A percentile compares a stretch with the other conserved stretches of the same genome.
Conservation (phyloP, 2,329 filamentous ascomycete species). For the Diaporthe helianthi region DNA sequence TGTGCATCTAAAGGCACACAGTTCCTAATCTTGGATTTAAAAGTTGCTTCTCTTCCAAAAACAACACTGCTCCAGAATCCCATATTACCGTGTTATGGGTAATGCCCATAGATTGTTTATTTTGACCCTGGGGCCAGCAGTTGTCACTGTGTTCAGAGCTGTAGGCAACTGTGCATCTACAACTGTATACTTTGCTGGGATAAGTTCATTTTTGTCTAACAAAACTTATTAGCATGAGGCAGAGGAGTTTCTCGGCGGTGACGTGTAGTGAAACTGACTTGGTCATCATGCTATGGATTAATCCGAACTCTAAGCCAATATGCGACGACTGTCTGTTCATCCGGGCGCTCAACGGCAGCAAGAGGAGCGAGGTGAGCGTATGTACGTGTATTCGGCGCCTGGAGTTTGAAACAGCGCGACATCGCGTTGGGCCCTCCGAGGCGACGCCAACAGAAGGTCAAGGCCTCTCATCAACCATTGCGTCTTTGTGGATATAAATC, state of each 20-base stretch:
- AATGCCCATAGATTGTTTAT: no score
- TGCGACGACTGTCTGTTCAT: neutral
- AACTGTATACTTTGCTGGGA: neutral
- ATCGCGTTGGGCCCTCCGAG: conserved; percentile 11
- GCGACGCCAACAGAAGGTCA: neutral
- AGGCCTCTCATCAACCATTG: conserved; percentile 13
- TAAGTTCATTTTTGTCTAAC: neutral
- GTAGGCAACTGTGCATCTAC: neutral
- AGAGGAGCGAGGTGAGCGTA: neutral
- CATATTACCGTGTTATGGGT: neutral
- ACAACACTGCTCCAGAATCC: neutral
- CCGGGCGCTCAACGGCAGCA: neutral
- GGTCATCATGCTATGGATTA: neutral
- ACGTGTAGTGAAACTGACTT: neutral
- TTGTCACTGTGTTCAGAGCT: no score
- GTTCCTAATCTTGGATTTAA: neutral
- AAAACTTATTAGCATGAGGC: neutral
- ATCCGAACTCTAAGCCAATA: neutral
- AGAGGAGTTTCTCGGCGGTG: neutral
- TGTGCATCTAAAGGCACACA: neutral
- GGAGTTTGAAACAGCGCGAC: neutral
- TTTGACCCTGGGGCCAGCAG: neutral
- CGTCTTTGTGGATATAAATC: neutral
- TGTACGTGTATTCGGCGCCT: neutral
- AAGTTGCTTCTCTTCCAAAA: neutral